A percentile compares a stretch with the other conserved stretches of the same genome.
These are phyloP conservation scores for Colletotrichum musicola DNA, from an alignment of 2,329 filamentous ascomycete genomes.

Conservation along the genomic window DNA sequence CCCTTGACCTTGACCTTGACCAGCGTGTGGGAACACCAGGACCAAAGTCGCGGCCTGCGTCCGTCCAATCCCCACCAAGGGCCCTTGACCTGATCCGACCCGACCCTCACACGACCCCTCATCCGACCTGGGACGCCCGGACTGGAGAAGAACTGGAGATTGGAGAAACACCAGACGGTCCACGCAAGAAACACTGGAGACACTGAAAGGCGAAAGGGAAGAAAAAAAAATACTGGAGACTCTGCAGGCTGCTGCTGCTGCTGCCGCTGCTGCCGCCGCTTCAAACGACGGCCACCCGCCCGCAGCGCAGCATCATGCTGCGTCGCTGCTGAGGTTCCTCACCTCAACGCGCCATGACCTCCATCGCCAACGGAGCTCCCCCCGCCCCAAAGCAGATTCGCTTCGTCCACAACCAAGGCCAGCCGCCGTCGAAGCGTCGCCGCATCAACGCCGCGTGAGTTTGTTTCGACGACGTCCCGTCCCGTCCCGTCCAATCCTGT, in stretches of 20 bases:
- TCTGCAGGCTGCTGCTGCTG: not conserved
- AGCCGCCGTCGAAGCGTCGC: constrained; percentile 82
- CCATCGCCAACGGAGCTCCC: constrained; percentile 55
- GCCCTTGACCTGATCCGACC: constrained; percentile 20
- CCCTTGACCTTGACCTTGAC: too few species aligned
- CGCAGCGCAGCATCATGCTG: constrained; percentile 39
- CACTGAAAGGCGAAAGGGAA: not conserved
- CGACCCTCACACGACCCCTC: not conserved
- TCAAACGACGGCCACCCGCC: constrained; percentile 22
- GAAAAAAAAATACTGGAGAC: constrained; percentile 22
- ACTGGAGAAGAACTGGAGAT: constrained; percentile 5
- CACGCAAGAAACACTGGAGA: constrained; percentile 6
- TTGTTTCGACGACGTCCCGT: not conserved
- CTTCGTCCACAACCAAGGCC: constrained; percentile 86
- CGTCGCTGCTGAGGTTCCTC: constrained; percentile 34
- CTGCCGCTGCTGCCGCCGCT: not conserved
- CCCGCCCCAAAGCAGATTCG: constrained; percentile 73
- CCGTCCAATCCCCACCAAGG: constrained; percentile 26
- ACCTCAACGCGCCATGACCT: constrained; percentile 39
- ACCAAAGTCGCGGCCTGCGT: not conserved
- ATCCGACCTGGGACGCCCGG: too few species aligned
- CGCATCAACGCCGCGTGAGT: constrained; percentile 84
- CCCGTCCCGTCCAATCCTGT: too few species aligned
- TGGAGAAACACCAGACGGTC: not conserved
- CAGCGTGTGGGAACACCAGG: too few species aligned